Evolutionary conservation across 2,329 filamentous ascomycete genomes (phyloP).

Genomic region (Cordyceps javanica): DNA sequence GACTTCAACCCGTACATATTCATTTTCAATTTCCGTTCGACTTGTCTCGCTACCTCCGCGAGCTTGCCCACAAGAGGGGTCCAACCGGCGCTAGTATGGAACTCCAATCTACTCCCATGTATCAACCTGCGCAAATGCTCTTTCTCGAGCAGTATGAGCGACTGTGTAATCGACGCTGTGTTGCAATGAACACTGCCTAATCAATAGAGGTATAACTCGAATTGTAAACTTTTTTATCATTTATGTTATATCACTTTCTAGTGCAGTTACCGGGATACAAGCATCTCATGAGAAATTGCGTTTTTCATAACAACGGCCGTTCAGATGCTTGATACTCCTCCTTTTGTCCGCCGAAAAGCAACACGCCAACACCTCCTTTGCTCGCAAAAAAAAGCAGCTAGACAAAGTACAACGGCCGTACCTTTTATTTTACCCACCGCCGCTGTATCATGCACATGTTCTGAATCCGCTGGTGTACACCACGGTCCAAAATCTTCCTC

Average conservation of each 20-base stretch:
- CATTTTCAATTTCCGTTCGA: background rate
- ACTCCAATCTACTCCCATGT: too few relatives aligned
- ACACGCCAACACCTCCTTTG: conserved; percentile 6
- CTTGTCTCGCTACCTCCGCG: background rate
- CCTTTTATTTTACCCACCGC: background rate
- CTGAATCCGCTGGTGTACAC: background rate
- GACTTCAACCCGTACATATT: background rate
- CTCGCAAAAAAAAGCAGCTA: conserved; percentile 1
- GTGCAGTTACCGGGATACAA: background rate
- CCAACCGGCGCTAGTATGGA: too few relatives aligned
- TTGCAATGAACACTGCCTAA: too few relatives aligned
- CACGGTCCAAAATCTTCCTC: background rate
- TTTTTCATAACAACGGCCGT: background rate
- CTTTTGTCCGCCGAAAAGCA: background rate
- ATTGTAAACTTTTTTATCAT: background rate
- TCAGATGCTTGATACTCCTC: conserved; percentile 8
- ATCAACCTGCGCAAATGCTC: too few relatives aligned
- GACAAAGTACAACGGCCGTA: conserved; percentile 3
- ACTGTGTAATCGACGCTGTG: too few relatives aligned
- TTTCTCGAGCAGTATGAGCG: too few relatives aligned
- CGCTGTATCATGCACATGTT: conserved; percentile 4
- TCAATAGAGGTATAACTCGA: background rate
- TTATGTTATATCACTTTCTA: background rate
- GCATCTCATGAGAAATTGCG: conserved; percentile 2
- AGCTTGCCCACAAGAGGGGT: background rate